Percentiles rank a stretch among this genome's conserved stretches.
phyloP scores from a whole-genome alignment of 176 grass and related monocot genomes.

The Cymbopogon citratus region DNA sequence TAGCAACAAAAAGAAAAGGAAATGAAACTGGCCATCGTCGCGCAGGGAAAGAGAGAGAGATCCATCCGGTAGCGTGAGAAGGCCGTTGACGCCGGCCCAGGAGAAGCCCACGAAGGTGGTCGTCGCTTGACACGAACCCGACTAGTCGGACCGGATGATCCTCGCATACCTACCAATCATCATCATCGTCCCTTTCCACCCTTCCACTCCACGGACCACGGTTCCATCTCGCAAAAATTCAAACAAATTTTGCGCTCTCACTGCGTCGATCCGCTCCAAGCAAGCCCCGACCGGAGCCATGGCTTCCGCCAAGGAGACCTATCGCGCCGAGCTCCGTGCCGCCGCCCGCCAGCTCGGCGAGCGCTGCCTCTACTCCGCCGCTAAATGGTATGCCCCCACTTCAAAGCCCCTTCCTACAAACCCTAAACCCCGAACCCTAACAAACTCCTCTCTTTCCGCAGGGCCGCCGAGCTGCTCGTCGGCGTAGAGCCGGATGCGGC shows the following conservation, averaged over 20 bases:
- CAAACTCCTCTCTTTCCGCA: constrained; percentile 6
- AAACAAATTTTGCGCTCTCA: constrained; percentile 23
- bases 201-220: not conserved
- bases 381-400: constrained; percentile 68
- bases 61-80: no score
- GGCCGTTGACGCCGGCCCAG: no score
- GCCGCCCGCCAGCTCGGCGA: constrained; percentile 75
- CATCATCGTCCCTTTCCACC: no score
- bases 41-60: no score
- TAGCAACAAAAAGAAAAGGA: no score
- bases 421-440: constrained; percentile 38
- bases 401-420: not conserved
- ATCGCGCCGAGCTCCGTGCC: constrained; percentile 78
- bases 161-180: no score
- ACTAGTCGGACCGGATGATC: no score
- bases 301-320: constrained; percentile 64
- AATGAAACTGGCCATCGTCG: no score
- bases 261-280: constrained; percentile 18
- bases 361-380: constrained; percentile 80
- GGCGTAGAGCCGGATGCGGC: constrained; percentile 63
- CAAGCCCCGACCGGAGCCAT: constrained; percentile 15
- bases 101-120: no score
- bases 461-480: constrained; percentile 83
- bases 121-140: no score
- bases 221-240: constrained; percentile 19